These are phyloP conservation scores for Cryptosporidium andersoni DNA, from an alignment of 169 alveolate genomes.

Conservation along the genomic window DNA sequence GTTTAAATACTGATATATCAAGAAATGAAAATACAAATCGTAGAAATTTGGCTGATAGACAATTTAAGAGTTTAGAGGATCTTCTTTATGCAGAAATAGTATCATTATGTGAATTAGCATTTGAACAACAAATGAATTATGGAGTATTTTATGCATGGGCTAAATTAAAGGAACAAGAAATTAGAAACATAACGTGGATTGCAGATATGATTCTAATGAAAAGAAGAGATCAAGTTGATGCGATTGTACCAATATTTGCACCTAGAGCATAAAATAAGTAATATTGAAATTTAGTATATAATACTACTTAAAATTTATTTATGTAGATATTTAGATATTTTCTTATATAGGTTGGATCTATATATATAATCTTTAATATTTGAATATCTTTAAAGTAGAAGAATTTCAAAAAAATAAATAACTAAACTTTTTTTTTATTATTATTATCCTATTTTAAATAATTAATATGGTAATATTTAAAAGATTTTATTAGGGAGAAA, in stretches of 20 bases:
- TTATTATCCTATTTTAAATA: too few species aligned
- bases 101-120: slow-evolving; percentile 92
- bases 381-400: too few species aligned
- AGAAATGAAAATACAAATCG: slow-evolving; percentile 15
- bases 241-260: slow-evolving; percentile 85
- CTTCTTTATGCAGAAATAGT: slow-evolving; percentile 93
- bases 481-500: too few species aligned
- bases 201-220: slow-evolving; percentile 93
- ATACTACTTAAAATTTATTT: not conserved
- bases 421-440: too few species aligned
- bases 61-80: slow-evolving; percentile 89
- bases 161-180: slow-evolving; percentile 97
- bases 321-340: too few species aligned
- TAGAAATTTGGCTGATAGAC: slow-evolving; percentile 53
- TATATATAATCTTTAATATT: too few species aligned
- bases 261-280: slow-evolving; percentile 72
- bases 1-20: slow-evolving; percentile 41
- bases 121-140: slow-evolving; percentile 95
- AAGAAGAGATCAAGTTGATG: slow-evolving; percentile 84
- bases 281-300: not conserved
- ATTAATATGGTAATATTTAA: too few species aligned
- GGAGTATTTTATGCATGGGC: slow-evolving; percentile 98
- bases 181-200: slow-evolving; percentile 95
- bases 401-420: too few species aligned
- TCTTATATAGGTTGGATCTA: too few species aligned